Conservation (phyloP, 169 alveolate species). For the Cryptosporidium felis region DNA sequence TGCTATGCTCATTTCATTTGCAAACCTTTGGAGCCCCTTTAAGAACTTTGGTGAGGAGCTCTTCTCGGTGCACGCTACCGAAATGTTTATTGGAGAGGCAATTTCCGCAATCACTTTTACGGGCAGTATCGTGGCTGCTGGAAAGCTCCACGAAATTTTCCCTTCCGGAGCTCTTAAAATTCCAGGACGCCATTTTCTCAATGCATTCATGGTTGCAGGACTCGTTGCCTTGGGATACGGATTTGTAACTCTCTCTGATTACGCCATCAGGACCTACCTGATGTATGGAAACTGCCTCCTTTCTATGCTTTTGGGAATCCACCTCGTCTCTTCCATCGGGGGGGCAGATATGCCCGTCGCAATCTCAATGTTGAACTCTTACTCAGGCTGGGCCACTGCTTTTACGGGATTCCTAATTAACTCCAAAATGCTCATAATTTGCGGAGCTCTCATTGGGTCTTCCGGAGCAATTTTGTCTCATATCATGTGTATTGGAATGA, state of each 20-base stretch:
- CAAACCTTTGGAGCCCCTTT: slow-evolving; percentile 76
- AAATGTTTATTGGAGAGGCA: slow-evolving; percentile 84
- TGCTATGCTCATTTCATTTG: slow-evolving; percentile 88
- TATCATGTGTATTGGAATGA: slow-evolving; percentile 94
- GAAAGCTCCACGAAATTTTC: slow-evolving; percentile 87
- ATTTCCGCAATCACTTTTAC: slow-evolving; percentile 92
- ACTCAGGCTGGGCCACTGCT: slow-evolving; percentile 92
- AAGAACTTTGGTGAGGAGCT: slow-evolving; percentile 45
- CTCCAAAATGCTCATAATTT: slow-evolving; percentile 87
- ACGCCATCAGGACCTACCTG: slow-evolving; percentile 65
- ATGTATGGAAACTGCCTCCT: slow-evolving; percentile 75
- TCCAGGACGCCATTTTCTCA: slow-evolving; percentile 80
- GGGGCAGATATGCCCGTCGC: slow-evolving; percentile 96
- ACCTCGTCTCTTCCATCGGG: slow-evolving; percentile 89
- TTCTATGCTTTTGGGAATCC: slow-evolving; percentile 85
- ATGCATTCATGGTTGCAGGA: slow-evolving; percentile 73
- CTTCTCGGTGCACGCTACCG: slow-evolving; percentile 75
- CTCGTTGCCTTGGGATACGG: slow-evolving; percentile 75
- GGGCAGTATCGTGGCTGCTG: slow-evolving; percentile 93
- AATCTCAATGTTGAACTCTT: slow-evolving; percentile 91
- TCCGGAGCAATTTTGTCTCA: slow-evolving; percentile 93
- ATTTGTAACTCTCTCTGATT: slow-evolving; percentile 50
- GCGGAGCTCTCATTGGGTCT: slow-evolving; percentile 94
- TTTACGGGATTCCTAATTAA: slow-evolving; percentile 91
- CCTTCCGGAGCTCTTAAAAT: slow-evolving; percentile 81